A percentile compares a stretch with the other conserved stretches of the same genome.
These are phyloP conservation scores for Candida morakotiae DNA, from an alignment of 805 yeast genomes.

Conservation along the genomic window DNA sequence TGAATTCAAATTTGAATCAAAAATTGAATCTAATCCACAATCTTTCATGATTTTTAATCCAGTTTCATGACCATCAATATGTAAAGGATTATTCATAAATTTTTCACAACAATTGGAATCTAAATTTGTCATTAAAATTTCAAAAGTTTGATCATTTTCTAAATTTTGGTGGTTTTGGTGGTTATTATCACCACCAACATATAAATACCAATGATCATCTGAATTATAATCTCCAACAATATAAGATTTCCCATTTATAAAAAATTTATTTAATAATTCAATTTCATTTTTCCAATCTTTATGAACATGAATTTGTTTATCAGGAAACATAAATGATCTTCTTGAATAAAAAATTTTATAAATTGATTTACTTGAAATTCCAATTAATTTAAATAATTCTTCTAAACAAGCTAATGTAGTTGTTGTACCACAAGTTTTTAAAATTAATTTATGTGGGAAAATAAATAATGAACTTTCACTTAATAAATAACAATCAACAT, in stretches of 20 bases:
- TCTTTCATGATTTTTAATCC: conserved; percentile 66
- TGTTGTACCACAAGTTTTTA: conserved; percentile 96
- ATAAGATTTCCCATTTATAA: conserved; percentile 59
- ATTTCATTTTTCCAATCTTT: conserved; percentile 83
- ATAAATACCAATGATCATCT: conserved; percentile 89
- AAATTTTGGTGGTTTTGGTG: too few species aligned
- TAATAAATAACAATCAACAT: conserved; percentile 77
- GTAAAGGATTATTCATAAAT: conserved; percentile 49
- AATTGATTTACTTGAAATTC: conserved; percentile 11
- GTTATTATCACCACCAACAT: conserved; percentile 49
- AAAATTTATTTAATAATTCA: conserved; percentile 58
- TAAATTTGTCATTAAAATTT: conserved; percentile 86
- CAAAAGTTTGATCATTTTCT: conserved; percentile 69
- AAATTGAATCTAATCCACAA: conserved; percentile 62
- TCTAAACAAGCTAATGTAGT: conserved; percentile 78
- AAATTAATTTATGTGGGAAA: conserved; percentile 75
- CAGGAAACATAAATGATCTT: conserved; percentile 90
- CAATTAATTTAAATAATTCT: conserved; percentile 48
- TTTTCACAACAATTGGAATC: conserved; percentile 50
- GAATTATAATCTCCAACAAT: conserved; percentile 72
- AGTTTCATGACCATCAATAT: conserved; percentile 71
- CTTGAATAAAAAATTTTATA: conserved; percentile 83
- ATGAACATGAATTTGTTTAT: conserved; percentile 76
- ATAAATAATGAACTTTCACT: conserved; percentile 90
- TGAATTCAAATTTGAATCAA: conserved; percentile 17